Base-by-base conservation (phyloP, 352 stramenopile species). In the Peronospora farinosa region DNA sequence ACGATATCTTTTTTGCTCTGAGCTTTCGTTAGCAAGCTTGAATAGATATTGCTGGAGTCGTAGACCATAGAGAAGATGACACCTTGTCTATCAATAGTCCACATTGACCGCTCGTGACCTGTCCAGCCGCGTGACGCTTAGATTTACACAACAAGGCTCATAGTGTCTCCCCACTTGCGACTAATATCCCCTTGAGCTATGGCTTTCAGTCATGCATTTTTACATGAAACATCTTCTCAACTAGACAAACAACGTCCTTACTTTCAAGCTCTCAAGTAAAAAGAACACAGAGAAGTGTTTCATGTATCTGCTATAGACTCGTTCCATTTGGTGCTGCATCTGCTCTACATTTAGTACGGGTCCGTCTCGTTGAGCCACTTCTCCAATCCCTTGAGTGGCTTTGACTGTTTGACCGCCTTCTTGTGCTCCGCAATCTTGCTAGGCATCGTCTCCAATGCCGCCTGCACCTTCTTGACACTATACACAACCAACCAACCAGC, bases 311-410 rank as follows among this genome's bases (percentile, higher is more conserved):
- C 9, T 33, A 25, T 19, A 57, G 31, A 19, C 19, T 8, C 36
- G 9, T 19, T 5, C 30, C 47, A 47, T 23, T 19, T 51, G 23
- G 32, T 49, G 42, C 40, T 60, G 44, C 33, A 36, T 44, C 44
- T 63, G 38, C 40, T 59, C 33, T 60, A 63, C 51, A 39, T 65
- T 54, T 86, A 92, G 68, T 91, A 93, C 44, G 72, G 70, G 51
- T 89, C 74, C 54, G 41, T 75, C 63, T 94, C 83, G 60, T 85
- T 91, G 35, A 94, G 73, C 83, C 83, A 94, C 67, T 92, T 91
- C 57, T 94, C 80, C 19, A 94, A 69, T 25, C 83, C 83, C 67
- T 88, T 87, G 55, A 94, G 70, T 12, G 83, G 83, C 65, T 94
- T 94, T 45, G 80, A 52, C 46, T 74, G 65, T 65, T 89, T 85